phyloP scores from a whole-genome alignment of 129 eudicot species.

The Artemisia argyi region DNA sequence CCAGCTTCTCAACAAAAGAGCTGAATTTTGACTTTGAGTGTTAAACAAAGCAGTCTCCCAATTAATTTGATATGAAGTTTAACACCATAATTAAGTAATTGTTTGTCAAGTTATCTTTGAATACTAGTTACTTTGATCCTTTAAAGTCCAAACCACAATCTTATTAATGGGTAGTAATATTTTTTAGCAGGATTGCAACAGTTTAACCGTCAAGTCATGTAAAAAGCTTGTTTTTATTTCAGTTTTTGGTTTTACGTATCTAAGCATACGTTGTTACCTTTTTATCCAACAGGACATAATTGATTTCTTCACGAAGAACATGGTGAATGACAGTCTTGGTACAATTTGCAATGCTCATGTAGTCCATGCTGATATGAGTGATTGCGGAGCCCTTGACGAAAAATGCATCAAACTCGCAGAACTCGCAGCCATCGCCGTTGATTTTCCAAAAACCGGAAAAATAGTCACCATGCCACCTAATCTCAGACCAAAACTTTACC shows the following conservation, averaged over 20 bases:
- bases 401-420: slow-evolving; percentile 63
- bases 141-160: no score
- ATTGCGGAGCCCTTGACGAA: slow-evolving; percentile 64
- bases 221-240: no score
- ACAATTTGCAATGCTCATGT: slow-evolving; percentile 82
- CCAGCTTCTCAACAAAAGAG: background rate
- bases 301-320: slow-evolving; percentile 55
- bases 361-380: slow-evolving; percentile 72
- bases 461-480: slow-evolving; percentile 51
- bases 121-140: no score
- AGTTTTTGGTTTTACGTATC: background rate
- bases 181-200: no score
- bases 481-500: slow-evolving; percentile 59
- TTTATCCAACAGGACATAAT: slow-evolving; percentile 57
- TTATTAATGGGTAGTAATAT: no score
- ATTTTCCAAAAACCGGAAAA: slow-evolving; percentile 80
- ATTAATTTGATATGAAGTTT: background rate
- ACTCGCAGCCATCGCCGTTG: slow-evolving; percentile 70
- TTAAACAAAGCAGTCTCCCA: background rate
- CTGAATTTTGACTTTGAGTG: background rate
- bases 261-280: slow-evolving; percentile 1
- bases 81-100: no score
- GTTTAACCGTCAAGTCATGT: no score
- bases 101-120: no score
- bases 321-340: slow-evolving; percentile 74